Conservation (phyloP, 495 filamentous ascomycete genomes). For the Penicillium ucsense region DNA sequence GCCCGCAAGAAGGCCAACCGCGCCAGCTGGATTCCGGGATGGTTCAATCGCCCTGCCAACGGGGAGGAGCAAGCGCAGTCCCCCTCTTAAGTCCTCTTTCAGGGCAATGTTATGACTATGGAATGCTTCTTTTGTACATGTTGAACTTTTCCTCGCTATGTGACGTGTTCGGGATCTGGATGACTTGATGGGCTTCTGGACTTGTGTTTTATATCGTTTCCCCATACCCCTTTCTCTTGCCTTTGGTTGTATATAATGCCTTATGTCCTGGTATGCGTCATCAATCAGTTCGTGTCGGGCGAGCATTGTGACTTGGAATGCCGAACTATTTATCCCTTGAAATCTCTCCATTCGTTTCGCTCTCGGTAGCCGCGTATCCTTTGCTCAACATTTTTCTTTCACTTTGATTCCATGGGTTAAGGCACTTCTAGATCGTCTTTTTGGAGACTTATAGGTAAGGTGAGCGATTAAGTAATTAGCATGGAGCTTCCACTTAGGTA, state of each 20-base stretch:
- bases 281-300: conserved; percentile 3
- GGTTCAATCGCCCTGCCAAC: conserved; percentile 36
- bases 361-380: too few species aligned
- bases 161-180: conserved; percentile 3
- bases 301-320: conserved; percentile 3
- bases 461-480: too few species aligned
- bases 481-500: too few species aligned
- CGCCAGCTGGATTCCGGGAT: conserved; percentile 49
- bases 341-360: too few species aligned
- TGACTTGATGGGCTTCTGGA: conserved; percentile 21
- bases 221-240: conserved; percentile 18
- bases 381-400: too few species aligned
- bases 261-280: conserved; percentile 12
- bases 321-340: too few species aligned
- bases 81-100: not conserved
- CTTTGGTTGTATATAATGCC: conserved; percentile 16
- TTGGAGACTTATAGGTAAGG: too few species aligned
- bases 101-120: too few species aligned
- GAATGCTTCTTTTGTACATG: not conserved
- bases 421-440: too few species aligned
- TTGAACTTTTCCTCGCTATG: not conserved
- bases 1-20: conserved; percentile 51
- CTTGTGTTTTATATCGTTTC: conserved; percentile 14
- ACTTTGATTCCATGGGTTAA: too few species aligned
- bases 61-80: conserved; percentile 10